Evolutionary conservation across 2,329 filamentous ascomycete genomes (phyloP).

Genomic region (Zymoseptoria passerinii): DNA sequence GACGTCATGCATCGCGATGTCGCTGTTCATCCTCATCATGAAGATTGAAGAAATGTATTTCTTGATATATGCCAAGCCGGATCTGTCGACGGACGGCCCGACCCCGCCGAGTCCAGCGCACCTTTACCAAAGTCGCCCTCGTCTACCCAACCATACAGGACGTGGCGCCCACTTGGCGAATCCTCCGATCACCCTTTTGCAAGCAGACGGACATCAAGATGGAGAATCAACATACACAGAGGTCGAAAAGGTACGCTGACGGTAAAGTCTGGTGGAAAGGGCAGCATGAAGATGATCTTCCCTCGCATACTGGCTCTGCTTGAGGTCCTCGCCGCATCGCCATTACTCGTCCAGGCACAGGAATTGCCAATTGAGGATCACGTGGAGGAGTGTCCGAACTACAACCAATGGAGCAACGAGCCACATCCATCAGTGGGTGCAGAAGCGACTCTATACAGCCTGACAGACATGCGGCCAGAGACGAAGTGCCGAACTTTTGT

Average conservation of each 20-base stretch:
- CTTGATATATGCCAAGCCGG: background rate
- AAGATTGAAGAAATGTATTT: background rate
- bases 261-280: background rate
- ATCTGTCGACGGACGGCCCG: too few species aligned
- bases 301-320: background rate
- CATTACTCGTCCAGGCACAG: background rate
- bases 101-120: too few species aligned
- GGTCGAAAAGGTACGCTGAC: background rate
- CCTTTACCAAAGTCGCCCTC: background rate
- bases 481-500: conserved; percentile 37
- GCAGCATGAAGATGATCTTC: background rate
- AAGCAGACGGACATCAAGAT: background rate
- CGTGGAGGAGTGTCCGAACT: conserved; percentile 32
- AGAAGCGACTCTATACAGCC: conserved; percentile 31
- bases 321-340: background rate
- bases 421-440: conserved; percentile 34
- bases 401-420: conserved; percentile 31
- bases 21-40: background rate
- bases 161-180: background rate
- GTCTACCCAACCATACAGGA: too few species aligned
- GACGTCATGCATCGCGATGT: background rate
- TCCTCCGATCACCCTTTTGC: background rate
- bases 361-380: background rate
- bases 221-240: background rate
- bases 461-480: conserved; percentile 36